Percentiles rank a stretch among this genome's conserved stretches.
These are phyloP conservation scores for Lachnellula arida DNA, from an alignment of 2,329 filamentous ascomycete species.

Conservation along the genomic window DNA sequence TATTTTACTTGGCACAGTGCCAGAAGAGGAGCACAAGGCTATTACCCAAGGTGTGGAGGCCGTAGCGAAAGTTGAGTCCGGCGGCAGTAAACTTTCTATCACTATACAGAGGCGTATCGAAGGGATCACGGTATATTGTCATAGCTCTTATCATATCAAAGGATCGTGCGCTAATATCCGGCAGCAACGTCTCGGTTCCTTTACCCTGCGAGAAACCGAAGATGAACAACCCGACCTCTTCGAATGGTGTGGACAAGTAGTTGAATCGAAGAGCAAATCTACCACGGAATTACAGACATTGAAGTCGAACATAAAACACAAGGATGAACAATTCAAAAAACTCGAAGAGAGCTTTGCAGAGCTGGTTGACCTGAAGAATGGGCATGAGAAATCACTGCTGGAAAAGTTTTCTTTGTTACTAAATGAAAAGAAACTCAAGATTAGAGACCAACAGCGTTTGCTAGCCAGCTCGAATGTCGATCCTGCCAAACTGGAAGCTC, in stretches of 20 bases:
- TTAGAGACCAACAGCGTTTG: conserved; percentile 65
- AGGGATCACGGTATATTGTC: conserved; percentile 58
- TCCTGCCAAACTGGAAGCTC: conserved; percentile 16
- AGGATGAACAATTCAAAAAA: conserved; percentile 52
- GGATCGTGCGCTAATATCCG: conserved; percentile 10
- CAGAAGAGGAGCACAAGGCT: conserved; percentile 40
- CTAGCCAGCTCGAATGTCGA: conserved; percentile 36
- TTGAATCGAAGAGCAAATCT: conserved; percentile 32
- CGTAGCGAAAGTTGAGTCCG: conserved; percentile 50
- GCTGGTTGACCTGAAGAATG: conserved; percentile 59
- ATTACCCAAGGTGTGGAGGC: conserved; percentile 59
- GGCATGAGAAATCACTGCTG: conserved; percentile 61
- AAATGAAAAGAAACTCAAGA: conserved; percentile 78
- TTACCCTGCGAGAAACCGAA: conserved; percentile 46
- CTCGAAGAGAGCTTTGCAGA: conserved; percentile 62
- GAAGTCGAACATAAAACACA: conserved; percentile 39
- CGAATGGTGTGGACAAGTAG: conserved; percentile 63
- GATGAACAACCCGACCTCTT: conserved; percentile 60
- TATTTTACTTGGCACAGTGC: conserved; percentile 45
- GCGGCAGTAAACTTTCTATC: conserved; percentile 50
- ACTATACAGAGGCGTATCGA: conserved; percentile 61
- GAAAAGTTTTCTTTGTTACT: conserved; percentile 66
- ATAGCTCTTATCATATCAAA: conserved; percentile 3
- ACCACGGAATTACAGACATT: conserved; percentile 22
- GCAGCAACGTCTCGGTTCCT: conserved; percentile 65